These are phyloP conservation scores for Aspergillus sergii DNA, from an alignment of 2,329 filamentous ascomycete genomes.

Conservation along the genomic window DNA sequence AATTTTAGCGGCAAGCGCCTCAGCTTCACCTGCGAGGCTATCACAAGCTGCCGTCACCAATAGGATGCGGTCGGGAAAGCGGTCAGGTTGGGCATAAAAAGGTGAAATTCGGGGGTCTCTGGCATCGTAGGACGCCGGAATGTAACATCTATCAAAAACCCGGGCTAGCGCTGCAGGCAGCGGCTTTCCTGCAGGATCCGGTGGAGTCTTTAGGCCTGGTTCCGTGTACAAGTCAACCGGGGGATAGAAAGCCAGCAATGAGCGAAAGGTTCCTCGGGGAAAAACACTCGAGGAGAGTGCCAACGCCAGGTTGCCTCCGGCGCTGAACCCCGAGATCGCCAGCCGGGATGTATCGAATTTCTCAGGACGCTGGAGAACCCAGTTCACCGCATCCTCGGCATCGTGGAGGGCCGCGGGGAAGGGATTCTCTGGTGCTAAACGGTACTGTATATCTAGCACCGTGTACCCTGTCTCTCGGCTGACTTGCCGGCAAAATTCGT, in stretches of 20 bases:
- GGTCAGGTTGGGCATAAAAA: constrained; percentile 26
- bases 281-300: constrained; percentile 33
- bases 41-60: constrained; percentile 36
- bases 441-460: constrained; percentile 44
- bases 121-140: constrained; percentile 26
- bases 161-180: constrained; percentile 28
- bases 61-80: constrained; percentile 33
- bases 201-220: constrained; percentile 24
- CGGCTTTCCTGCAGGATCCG: constrained; percentile 21
- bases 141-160: constrained; percentile 34
- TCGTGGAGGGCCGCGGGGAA: constrained; percentile 46
- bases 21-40: constrained; percentile 32
- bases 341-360: constrained; percentile 38
- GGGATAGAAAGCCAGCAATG: constrained; percentile 39
- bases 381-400: constrained; percentile 42
- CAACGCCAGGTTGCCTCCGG: constrained; percentile 46
- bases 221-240: constrained; percentile 27
- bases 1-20: constrained; percentile 31
- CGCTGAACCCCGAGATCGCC: constrained; percentile 47
- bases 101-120: constrained; percentile 38
- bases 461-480: constrained; percentile 30
- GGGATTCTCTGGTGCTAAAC: constrained; percentile 43
- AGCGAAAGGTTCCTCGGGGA: constrained; percentile 33
- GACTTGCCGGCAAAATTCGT: constrained; percentile 33
- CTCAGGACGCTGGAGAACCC: constrained; percentile 35